Conservation (phyloP, 176 grass and related monocot genomes). For the Eleusine indica region DNA sequence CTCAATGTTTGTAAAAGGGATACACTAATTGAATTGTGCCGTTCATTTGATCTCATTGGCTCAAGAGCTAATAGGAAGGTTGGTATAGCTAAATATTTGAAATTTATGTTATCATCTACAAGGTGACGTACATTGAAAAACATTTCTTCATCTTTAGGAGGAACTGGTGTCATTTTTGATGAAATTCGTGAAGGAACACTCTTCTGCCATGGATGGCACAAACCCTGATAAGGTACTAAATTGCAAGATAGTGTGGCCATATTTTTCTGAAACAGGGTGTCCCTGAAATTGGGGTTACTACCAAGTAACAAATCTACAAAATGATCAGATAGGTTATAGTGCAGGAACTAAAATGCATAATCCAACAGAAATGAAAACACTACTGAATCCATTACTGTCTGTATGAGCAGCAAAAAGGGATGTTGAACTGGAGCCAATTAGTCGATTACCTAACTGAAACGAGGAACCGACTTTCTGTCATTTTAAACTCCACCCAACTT, state of each 20-base stretch:
- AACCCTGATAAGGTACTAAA: slow-evolving; percentile 46
- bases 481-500: not conserved
- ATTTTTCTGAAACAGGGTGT: not conserved
- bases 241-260: slow-evolving; percentile 10
- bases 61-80: slow-evolving; percentile 52
- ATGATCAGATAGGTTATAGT: not conserved
- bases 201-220: slow-evolving; percentile 27
- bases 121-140: not conserved
- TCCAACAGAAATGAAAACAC: not conserved
- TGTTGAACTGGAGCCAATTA: not conserved
- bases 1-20: slow-evolving; percentile 36
- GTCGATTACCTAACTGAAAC: not conserved
- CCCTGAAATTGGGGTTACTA: not conserved
- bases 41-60: slow-evolving; percentile 44
- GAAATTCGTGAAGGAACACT: slow-evolving; percentile 41
- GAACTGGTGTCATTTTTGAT: slow-evolving; percentile 50
- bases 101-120: slow-evolving; percentile 36
- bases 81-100: slow-evolving; percentile 11
- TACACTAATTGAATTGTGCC: slow-evolving; percentile 40
- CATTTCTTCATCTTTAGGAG: slow-evolving; percentile 28
- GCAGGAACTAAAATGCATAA: not conserved
- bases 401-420: not conserved
- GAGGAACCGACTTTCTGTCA: not conserved
- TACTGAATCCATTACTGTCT: not conserved
- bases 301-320: not conserved